phyloP scores from a whole-genome alignment of 2,329 filamentous ascomycete species.

The Xylaria hypoxylon region DNA sequence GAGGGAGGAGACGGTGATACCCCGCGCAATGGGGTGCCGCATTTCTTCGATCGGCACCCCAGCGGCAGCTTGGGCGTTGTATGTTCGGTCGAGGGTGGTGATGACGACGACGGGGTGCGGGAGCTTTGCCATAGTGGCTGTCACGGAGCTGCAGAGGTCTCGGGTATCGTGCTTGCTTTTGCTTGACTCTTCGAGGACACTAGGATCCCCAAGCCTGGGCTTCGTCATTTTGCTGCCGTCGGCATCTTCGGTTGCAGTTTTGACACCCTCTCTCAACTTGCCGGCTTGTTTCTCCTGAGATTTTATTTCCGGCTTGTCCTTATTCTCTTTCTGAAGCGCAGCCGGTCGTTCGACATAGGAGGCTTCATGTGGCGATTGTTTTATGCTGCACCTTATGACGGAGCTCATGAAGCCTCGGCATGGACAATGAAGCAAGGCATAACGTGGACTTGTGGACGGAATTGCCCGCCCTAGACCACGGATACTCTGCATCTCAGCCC shows the following conservation, averaged over 20 bases:
- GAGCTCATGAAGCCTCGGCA: slow-evolving; percentile 30
- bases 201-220: neutral
- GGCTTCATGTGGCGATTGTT: neutral
- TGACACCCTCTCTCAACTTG: neutral
- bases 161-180: slow-evolving; percentile 39
- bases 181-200: neutral
- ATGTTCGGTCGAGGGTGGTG: slow-evolving; percentile 56
- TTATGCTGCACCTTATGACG: neutral
- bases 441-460: slow-evolving; percentile 40
- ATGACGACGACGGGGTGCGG: slow-evolving; percentile 68
- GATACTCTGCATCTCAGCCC: slow-evolving; percentile 49
- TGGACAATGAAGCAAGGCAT: slow-evolving; percentile 9
- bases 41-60: slow-evolving; percentile 22
- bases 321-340: neutral
- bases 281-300: neutral
- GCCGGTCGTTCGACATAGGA: neutral
- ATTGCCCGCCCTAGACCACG: slow-evolving; percentile 45
- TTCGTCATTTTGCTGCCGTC: neutral
- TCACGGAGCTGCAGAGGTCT: slow-evolving; percentile 58
- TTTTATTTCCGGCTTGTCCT: neutral
- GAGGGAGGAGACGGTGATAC: slow-evolving; percentile 71
- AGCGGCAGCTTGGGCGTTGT: slow-evolving; percentile 41
- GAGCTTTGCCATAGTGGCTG: slow-evolving; percentile 65
- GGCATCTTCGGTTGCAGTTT: neutral
- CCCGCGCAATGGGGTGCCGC: slow-evolving; percentile 53